phyloP scores from a whole-genome alignment of 1,139 yeast species.

The Candida pseudoviswanathii region DNA sequence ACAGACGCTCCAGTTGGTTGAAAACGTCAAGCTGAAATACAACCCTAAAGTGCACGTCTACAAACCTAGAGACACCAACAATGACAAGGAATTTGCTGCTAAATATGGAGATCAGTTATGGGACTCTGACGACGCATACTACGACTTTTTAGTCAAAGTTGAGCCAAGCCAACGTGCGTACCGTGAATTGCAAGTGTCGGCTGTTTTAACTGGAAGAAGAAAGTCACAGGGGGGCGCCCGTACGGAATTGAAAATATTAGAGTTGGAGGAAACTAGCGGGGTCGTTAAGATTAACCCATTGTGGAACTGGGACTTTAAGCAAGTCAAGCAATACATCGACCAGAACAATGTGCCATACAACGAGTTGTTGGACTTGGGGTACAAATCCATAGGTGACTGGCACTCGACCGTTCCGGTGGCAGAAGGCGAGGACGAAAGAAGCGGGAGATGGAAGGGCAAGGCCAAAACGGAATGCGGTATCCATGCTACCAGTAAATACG shows the following conservation, averaged over 20 bases:
- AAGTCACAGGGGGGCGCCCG: conserved; percentile 89
- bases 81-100: conserved; percentile 65
- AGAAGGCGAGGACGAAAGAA: conserved; percentile 92
- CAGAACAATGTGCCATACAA: conserved; percentile 81
- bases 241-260: conserved; percentile 71
- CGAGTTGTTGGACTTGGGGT: conserved; percentile 80
- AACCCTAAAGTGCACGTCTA: conserved; percentile 57
- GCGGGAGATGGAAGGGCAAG: conserved; percentile 96
- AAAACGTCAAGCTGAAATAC: conserved; percentile 58
- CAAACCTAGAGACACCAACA: conserved; percentile 59
- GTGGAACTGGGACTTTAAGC: conserved; percentile 77
- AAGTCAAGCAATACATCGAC: conserved; percentile 71
- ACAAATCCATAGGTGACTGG: conserved; percentile 93
- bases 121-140: conserved; percentile 79
- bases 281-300: conserved; percentile 87
- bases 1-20: conserved; percentile 81
- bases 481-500: conserved; percentile 76
- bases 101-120: conserved; percentile 78
- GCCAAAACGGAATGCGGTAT: conserved; percentile 96
- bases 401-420: conserved; percentile 89
- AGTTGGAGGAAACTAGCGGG: conserved; percentile 67
- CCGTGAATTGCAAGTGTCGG: conserved; percentile 65
- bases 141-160: conserved; percentile 87
- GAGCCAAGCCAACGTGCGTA: conserved; percentile 93
- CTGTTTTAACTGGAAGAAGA: conserved; percentile 92